Base-by-base conservation (phyloP, 2,329 filamentous ascomycete species). In the Myriosclerotinia curreyana region DNA sequence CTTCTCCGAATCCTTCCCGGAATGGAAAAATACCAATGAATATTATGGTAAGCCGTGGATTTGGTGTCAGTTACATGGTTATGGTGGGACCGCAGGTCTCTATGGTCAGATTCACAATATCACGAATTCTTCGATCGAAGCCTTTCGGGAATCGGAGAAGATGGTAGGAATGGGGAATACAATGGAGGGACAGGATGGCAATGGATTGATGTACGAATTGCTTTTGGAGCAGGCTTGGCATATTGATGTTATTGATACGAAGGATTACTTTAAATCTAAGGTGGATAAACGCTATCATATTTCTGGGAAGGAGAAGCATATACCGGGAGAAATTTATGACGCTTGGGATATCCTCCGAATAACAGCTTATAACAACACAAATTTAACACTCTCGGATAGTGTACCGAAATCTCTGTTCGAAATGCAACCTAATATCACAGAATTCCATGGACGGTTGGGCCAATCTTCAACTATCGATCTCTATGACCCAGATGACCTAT, bases 41-140 rank as follows among this genome's bases (percentile, higher is more conserved):
- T 84, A 81, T 69, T 79, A 77, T 65, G 80, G 81, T 22, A 82
- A 82, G 67, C 78, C 79, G 0, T 83, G 81, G 81, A 78, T 83
- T 44, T 83, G 81, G 81, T 82, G 80, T 67, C 74, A 82, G 67
- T 71, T 83, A 8, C 81, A 83, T 67, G 76, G 77, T 65, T 83
- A 79, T 65, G 81, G 81, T 7, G 79, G 78, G 20, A 82, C 79
- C 67, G 76, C 78, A 74, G 80, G 79, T 0, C 66, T 83, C 1
- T 82, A 82, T 65, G 81, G 81, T 1, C 81, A 82, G 66, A 75
- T 83, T 20, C 71, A 76, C 62, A 82, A 82, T 48, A 68, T 82
- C 8, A 83, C 81, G 0, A 71, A 77, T 48, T 79, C 79, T 64
- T 75, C 80, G 0, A 76, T 81, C n/a, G 73, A 76, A 48, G 81